Evolutionary conservation across 1,284 basidiomycete species (phyloP).

Genomic region (Puccinia triticina): DNA sequence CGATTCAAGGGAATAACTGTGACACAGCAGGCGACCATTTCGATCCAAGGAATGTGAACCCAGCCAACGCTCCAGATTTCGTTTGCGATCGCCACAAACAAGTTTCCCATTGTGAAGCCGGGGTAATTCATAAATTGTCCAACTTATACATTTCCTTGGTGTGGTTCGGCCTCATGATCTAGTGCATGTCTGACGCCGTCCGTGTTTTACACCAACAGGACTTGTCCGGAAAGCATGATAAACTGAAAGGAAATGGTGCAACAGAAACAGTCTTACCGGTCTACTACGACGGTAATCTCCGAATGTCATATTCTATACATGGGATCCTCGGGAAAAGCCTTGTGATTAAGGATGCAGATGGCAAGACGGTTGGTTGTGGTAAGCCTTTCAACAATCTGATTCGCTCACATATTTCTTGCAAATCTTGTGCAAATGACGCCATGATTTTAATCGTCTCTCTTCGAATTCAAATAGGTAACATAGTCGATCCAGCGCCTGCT

Average conservation of each 20-base stretch:
- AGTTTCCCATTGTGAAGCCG: neutral
- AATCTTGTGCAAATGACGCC: neutral
- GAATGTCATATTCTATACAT: neutral
- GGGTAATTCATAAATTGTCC: neutral
- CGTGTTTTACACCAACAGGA: neutral
- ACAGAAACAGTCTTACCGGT: neutral
- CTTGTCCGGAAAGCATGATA: neutral
- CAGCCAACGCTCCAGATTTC: neutral
- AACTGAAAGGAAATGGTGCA: neutral
- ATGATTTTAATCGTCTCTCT: neutral
- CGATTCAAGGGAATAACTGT: neutral
- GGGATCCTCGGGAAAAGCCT: neutral
- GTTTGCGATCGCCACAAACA: neutral
- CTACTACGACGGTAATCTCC: neutral
- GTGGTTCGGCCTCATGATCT: no score
- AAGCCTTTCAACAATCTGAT: neutral
- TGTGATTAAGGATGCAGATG: neutral
- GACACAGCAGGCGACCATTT: neutral
- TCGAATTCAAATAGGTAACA: neutral
- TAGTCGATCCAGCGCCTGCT: neutral
- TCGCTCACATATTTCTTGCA: neutral
- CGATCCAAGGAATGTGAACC: neutral
- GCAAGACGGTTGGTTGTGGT: neutral
- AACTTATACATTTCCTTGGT: no score
- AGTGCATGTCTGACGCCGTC: no score